These are phyloP conservation scores for Zelonia costaricensis DNA, from an alignment of 208 protist genomes.

Conservation along the genomic window DNA sequence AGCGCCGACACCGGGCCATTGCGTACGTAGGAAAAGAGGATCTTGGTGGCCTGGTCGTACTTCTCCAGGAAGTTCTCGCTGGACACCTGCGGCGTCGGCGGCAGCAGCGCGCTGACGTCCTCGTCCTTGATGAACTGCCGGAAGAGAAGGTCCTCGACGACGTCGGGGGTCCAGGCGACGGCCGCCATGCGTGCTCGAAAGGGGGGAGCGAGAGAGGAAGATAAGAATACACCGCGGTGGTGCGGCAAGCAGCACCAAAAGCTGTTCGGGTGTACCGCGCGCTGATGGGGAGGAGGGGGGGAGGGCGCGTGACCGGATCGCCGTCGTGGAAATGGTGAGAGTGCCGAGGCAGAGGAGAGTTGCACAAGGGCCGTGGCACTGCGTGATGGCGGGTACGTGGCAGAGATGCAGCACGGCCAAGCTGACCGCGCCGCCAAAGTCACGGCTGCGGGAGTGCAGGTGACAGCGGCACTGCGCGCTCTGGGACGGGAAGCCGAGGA, in stretches of 20 bases:
- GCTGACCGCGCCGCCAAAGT: too few relatives aligned
- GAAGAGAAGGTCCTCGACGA: conserved; percentile 89
- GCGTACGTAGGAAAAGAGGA: conserved; percentile 83
- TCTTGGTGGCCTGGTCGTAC: conserved; percentile 81
- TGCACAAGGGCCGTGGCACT: too few relatives aligned
- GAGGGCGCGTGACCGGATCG: too few relatives aligned
- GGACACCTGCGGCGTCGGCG: conserved; percentile 53
- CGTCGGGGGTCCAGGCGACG: conserved; percentile 64
- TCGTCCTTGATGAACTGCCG: conserved; percentile 88
- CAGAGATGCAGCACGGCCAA: too few relatives aligned
- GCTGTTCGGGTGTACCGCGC: too few relatives aligned
- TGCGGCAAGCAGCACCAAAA: not conserved
- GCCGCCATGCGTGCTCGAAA: conserved; percentile 19
- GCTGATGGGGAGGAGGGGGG: too few relatives aligned
- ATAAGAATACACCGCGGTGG: not conserved
- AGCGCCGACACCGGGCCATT: conserved; percentile 81
- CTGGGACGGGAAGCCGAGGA: too few relatives aligned
- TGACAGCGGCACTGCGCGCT: too few relatives aligned
- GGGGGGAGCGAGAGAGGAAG: not conserved
- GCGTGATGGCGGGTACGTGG: too few relatives aligned
- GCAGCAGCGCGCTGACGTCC: conserved; percentile 68
- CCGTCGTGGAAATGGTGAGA: too few relatives aligned
- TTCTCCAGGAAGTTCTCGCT: conserved; percentile 61
- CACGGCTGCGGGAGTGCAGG: too few relatives aligned
- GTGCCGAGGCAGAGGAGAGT: too few relatives aligned